Conservation (phyloP, 1,139 yeast species). For the Suzukiozyma palmioleophila region DNA sequence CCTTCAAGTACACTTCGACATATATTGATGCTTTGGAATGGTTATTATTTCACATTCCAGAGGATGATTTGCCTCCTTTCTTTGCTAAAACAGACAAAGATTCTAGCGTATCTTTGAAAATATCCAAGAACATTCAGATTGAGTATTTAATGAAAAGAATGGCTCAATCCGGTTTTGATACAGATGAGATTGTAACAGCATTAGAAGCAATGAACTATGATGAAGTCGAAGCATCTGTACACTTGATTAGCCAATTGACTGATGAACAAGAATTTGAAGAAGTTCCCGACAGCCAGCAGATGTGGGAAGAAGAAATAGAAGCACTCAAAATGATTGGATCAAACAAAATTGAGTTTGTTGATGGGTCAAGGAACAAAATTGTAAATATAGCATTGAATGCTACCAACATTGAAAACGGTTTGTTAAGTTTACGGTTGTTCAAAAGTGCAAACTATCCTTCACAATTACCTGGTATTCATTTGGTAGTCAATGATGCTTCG, state of each 20-base stretch:
- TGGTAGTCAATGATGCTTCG: slow-evolving; percentile 43
- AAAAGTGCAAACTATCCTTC: slow-evolving; percentile 54
- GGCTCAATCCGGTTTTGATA: slow-evolving; percentile 64
- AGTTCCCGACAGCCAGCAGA: slow-evolving; percentile 21
- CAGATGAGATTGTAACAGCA: slow-evolving; percentile 54
- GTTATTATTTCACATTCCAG: slow-evolving; percentile 85
- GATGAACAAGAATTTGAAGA: not conserved
- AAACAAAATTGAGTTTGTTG: slow-evolving; percentile 16
- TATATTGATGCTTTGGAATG: slow-evolving; percentile 68
- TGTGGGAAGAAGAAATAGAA: slow-evolving; percentile 80
- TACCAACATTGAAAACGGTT: slow-evolving; percentile 17
- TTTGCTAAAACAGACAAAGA: slow-evolving; percentile 45
- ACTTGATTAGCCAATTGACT: slow-evolving; percentile 41
- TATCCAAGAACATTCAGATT: slow-evolving; percentile 38
- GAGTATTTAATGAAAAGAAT: slow-evolving; percentile 50
- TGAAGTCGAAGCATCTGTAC: slow-evolving; percentile 50
- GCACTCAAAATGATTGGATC: slow-evolving; percentile 55
- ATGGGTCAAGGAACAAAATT: slow-evolving; percentile 19
- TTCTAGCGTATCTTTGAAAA: slow-evolving; percentile 43
- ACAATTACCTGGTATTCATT: slow-evolving; percentile 57
- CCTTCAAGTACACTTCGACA: slow-evolving; percentile 54
- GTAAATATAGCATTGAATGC: slow-evolving; percentile 31
- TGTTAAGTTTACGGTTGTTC: slow-evolving; percentile 48
- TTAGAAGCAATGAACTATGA: slow-evolving; percentile 39
- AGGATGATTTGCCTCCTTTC: slow-evolving; percentile 77